Evolutionary conservation across 192 early-diverging fungal genomes (phyloP).

Genomic region (Umbelopsis sp.): DNA sequence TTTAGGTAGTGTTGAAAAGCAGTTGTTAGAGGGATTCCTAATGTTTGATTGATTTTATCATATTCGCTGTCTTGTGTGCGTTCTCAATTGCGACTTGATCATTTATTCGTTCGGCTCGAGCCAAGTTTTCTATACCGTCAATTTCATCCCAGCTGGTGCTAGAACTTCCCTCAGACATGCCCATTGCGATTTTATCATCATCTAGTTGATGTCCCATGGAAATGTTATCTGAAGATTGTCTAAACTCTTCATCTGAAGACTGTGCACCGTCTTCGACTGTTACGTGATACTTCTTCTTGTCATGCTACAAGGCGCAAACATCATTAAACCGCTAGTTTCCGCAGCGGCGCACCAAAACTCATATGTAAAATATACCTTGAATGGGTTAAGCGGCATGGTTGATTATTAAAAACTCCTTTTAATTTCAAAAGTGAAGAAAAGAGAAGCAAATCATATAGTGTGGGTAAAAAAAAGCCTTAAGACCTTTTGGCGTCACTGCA

Average conservation of each 20-base stretch:
- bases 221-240: slow-evolving; percentile 7
- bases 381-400: not conserved
- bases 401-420: not conserved
- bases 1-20: not conserved
- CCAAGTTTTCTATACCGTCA: not conserved
- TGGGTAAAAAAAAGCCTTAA: too few relatives aligned
- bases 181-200: slow-evolving; percentile 15
- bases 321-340: too few relatives aligned
- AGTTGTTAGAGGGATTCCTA: not conserved
- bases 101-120: not conserved
- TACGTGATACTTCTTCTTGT: slow-evolving; percentile 18
- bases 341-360: too few relatives aligned
- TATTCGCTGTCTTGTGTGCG: slow-evolving; percentile 3
- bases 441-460: too few relatives aligned
- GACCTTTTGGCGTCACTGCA: too few relatives aligned
- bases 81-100: slow-evolving; percentile 2
- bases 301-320: not conserved
- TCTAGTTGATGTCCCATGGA: slow-evolving; percentile 6
- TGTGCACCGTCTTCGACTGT: slow-evolving; percentile 1
- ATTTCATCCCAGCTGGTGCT: not conserved
- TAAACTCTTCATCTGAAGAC: slow-evolving; percentile 11
- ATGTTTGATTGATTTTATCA: not conserved
- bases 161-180: not conserved
- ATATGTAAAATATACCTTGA: not conserved
- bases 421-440: too few relatives aligned